These are phyloP conservation scores for Colletotrichum euphorbiae DNA, from an alignment of 2,329 filamentous ascomycete species.

Conservation along the genomic window DNA sequence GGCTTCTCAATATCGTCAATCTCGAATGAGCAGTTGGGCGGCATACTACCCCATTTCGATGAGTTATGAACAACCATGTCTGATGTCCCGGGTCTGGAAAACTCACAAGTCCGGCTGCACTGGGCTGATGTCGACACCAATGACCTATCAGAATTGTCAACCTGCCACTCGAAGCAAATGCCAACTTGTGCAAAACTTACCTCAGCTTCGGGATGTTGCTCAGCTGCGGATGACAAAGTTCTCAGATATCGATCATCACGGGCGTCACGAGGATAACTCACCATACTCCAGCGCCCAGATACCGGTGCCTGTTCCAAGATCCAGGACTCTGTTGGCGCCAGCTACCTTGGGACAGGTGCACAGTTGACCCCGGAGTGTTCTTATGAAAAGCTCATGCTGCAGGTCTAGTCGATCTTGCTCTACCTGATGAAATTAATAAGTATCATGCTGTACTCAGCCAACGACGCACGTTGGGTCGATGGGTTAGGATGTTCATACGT, in stretches of 20 bases:
- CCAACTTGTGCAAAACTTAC: conserved; percentile 27
- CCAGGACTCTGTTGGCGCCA: conserved; percentile 41
- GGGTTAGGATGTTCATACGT: not conserved
- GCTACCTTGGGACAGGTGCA: conserved; percentile 45
- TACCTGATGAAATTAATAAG: not conserved
- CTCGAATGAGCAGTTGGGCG: conserved; percentile 59
- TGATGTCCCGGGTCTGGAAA: no score
- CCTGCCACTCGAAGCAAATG: no score
- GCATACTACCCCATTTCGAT: conserved; percentile 45
- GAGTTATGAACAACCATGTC: not conserved
- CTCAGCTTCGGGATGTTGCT: conserved; percentile 48
- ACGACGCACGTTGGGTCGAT: not conserved
- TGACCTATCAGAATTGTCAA: conserved; percentile 1
- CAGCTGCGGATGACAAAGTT: conserved; percentile 37
- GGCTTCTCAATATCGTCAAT: conserved; percentile 51
- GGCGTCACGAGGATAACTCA: not conserved
- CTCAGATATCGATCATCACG: no score
- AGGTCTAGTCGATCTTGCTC: conserved; percentile 45
- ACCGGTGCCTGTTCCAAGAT: conserved; percentile 45
- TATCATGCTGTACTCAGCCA: not conserved
- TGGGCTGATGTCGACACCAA: conserved; percentile 37
- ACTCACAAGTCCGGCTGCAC: conserved; percentile 37
- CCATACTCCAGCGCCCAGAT: conserved; percentile 46
- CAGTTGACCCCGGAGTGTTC: conserved; percentile 49
- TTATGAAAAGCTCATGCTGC: conserved; percentile 51